Base-by-base conservation (phyloP, 192 early-diverging fungal species). In the Thamnidium elegans region DNA sequence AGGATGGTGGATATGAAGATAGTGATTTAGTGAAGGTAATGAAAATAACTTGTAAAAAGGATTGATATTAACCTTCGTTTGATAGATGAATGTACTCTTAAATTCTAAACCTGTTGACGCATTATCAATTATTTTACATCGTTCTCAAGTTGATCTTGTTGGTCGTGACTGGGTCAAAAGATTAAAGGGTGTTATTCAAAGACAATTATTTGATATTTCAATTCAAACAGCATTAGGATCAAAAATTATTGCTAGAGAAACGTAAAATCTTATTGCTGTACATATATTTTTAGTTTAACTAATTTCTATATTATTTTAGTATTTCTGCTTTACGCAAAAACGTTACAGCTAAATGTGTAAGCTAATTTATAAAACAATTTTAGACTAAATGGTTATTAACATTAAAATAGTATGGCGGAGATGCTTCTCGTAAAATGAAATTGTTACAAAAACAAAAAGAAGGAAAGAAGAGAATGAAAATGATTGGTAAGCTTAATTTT, bases 351-450 rank as follows among this genome's bases (percentile, higher is more conserved):
- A 99, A 96, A 78, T 94, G 90, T 66, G 84, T 86, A 83, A 78
- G 84, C 79, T 10, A 30, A 31, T 69, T 10, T 67, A 42, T 51
- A 2, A 43, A 21, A 55, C 13, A 48, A n/a, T 20, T 44, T 54
- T 48, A 32, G 31, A 31, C 44, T 20, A 43, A 21, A 21, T 11
- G 2, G 44, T n/a, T 55, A 50, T 64, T 3, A 32, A 20, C 17
- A 46, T 66, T 26, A 19, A 39, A 14, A 20, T 50, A 86, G 80
- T 99, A 99, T 68, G 95, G 96, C 20, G 96, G 96, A 17, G 96
- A 99, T 79, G 86, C 94, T 13, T 92, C 95, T 2, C 85, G 96
- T 23, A 96, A 95, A 76, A 99, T 97, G 96, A 99, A 99, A 78
- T 83, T 99, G 48, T 71, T 99, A 62, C 88, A 95, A 55, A 91